A percentile compares a stretch with the other conserved stretches of the same genome.
phyloP scores from a whole-genome alignment of 139 green algal genomes.

The Chlamydomonas eustigma region DNA sequence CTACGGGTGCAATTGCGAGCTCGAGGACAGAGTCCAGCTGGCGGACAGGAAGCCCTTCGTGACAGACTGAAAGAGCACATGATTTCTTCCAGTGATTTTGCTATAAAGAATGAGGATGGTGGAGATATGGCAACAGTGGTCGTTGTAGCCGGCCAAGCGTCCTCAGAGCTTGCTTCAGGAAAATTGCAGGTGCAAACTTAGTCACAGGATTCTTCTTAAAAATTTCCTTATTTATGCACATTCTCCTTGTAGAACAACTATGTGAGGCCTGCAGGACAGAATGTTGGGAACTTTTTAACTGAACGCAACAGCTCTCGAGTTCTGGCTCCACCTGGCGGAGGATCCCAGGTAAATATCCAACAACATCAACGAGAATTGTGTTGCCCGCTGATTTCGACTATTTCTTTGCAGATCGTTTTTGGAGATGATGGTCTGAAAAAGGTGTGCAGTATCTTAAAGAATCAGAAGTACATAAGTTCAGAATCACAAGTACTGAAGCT shows the following conservation, averaged over 20 bases:
- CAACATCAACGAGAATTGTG: background rate
- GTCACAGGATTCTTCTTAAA: too few relatives aligned
- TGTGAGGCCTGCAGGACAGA: slow-evolving; percentile 21
- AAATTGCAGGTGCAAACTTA: too few relatives aligned
- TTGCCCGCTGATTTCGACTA: too few relatives aligned
- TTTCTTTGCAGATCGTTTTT: too few relatives aligned
- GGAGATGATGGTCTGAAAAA: too few relatives aligned
- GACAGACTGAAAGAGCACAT: slow-evolving; percentile 41
- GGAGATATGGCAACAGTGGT: slow-evolving; percentile 19
- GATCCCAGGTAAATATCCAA: slow-evolving; percentile 33
- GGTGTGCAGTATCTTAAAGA: too few relatives aligned
- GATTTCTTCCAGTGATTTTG: slow-evolving; percentile 25
- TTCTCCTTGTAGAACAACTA: slow-evolving; percentile 40
- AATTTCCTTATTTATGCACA: too few relatives aligned
- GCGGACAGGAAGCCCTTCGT: slow-evolving; percentile 25
- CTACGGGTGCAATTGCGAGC: slow-evolving; percentile 30
- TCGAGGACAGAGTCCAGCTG: slow-evolving; percentile 28
- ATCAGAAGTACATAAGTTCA: too few relatives aligned
- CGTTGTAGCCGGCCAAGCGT: slow-evolving; percentile 17
- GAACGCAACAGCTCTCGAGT: slow-evolving; percentile 57
- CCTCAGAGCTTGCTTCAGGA: background rate
- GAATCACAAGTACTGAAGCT: too few relatives aligned
- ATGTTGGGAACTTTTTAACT: slow-evolving; percentile 47
- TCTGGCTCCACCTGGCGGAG: slow-evolving; percentile 66
- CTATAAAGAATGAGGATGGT: slow-evolving; percentile 38